Evolutionary conservation across 2,329 filamentous ascomycete species (phyloP).

Genomic region (Neonectria faginata): DNA sequence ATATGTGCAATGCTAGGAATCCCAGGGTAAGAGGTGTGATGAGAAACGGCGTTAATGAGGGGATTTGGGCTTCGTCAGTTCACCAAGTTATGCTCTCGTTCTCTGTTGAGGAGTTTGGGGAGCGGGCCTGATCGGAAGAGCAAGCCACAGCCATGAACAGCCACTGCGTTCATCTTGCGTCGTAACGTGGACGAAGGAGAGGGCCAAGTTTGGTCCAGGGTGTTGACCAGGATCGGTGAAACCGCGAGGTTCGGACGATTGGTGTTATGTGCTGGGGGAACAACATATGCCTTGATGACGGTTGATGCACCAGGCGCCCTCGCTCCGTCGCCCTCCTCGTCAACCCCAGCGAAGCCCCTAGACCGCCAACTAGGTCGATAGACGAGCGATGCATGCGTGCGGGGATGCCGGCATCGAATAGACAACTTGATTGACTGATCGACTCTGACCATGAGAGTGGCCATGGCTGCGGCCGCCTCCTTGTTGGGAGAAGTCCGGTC

Average conservation of each 20-base stretch:
- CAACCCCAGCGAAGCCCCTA: conserved; percentile 4
- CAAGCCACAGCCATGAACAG: background rate
- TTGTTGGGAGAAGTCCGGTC: conserved; percentile 1
- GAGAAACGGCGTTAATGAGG: background rate
- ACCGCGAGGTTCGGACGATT: conserved; percentile 26
- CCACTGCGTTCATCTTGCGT: conserved; percentile 17
- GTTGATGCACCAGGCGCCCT: conserved; percentile 19
- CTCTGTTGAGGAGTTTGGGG: background rate
- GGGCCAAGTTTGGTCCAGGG: background rate
- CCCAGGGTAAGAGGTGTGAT: background rate
- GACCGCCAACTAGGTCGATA: conserved; percentile 11
- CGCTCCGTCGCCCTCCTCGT: background rate
- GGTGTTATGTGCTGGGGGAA: conserved; percentile 11
- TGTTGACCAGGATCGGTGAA: conserved; percentile 7
- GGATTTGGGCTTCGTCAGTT: conserved; percentile 8
- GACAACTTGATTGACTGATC: conserved; percentile 14
- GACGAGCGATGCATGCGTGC: conserved; percentile 25
- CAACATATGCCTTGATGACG: conserved; percentile 18
- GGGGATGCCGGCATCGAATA: conserved; percentile 25
- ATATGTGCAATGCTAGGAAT: conserved; percentile 15
- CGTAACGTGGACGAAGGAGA: conserved; percentile 16
- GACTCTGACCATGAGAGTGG: conserved; percentile 1
- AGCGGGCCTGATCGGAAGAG: background rate
- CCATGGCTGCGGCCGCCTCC: background rate
- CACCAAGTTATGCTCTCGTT: conserved; percentile 1